Percentiles rank a stretch among this genome's conserved stretches.
phyloP scores from a whole-genome alignment of 1,284 basidiomycete species.

The Ceratobasidium sp. region DNA sequence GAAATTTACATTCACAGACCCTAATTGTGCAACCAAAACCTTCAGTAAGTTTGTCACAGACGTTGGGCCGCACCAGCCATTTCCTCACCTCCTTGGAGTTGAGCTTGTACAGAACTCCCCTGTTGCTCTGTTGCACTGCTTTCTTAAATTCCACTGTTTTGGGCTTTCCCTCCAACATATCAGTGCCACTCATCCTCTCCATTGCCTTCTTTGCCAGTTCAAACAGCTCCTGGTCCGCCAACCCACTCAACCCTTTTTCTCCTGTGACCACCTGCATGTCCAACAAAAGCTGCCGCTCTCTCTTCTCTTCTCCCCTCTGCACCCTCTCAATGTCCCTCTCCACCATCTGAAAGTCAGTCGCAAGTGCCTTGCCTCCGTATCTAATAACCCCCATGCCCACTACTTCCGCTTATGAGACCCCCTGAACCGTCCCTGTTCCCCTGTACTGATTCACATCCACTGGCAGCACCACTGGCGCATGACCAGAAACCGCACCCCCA shows the following conservation, averaged over 20 bases:
- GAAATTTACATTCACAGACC: slow-evolving; percentile 1
- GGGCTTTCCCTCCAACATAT: slow-evolving; percentile 1
- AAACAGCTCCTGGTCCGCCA: not conserved
- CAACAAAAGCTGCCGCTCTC: slow-evolving; percentile 10
- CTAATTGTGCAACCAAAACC: not conserved
- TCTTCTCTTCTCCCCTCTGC: slow-evolving; percentile 1
- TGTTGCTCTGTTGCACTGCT: not conserved
- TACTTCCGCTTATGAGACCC: too few relatives aligned
- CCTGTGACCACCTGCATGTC: not conserved
- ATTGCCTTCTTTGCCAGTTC: not conserved
- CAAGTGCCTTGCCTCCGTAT: too few relatives aligned
- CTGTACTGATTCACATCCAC: too few relatives aligned
- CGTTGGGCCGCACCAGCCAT: slow-evolving; percentile 22
- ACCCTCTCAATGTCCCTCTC: not conserved
- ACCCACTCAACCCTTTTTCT: not conserved
- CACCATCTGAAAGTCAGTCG: not conserved
- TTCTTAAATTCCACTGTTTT: not conserved
- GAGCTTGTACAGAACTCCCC: slow-evolving; percentile 7
- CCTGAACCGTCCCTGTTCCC: too few relatives aligned
- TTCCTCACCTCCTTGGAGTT: not conserved
- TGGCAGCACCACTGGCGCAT: too few relatives aligned
- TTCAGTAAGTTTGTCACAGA: slow-evolving; percentile 19
- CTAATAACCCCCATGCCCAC: too few relatives aligned
- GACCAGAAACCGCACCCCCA: too few relatives aligned
- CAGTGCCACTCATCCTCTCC: not conserved